Base-by-base conservation (phyloP, 768 basidiomycete genomes). In the Mycena amicta region DNA sequence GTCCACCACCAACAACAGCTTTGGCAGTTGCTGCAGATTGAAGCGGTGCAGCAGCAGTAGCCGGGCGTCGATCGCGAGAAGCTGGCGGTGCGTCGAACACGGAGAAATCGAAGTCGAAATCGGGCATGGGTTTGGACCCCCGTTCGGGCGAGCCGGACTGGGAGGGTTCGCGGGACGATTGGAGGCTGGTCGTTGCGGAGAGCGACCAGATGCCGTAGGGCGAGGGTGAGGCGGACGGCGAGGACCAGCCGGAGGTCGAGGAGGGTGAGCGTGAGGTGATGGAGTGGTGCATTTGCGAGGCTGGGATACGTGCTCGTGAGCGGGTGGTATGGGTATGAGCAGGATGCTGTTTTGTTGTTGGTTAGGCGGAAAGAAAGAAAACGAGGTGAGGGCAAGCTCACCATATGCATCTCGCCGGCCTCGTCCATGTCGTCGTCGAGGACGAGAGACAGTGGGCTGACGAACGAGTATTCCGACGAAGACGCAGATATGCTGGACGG, bases 381-480 rank as follows among this genome's bases (percentile, higher is more conserved):
- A 37, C 33, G 18, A 37, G 33, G n/a, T n/a, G n/a, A n/a, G n/a
- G n/a, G n/a, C n/a, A n/a, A n/a, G n/a, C n/a, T n/a, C n/a, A n/a
- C n/a, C n/a, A n/a, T n/a, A n/a, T n/a, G n/a, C n/a, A n/a, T n/a
- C n/a, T n/a, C n/a, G 4, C 58, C 59, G 40, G 68, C 67, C 40
- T 74, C 73, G 50, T 80, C 78, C 25, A 77, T 74, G 62, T 64
- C 61, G 54, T 68, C 63, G 52, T 50, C 72, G 18, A 74, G 71
- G 57, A 68, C 68, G 57, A 82, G 72, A 33, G 76, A 74, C 25
- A 73, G 74, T 12, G 79, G 76, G 60, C 77, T 75, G 39, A 82
- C 78, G 29, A 80, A 69, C 13, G 75, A 77, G 65, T 80, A 82
- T 61, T 72, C 75, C 8, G 77, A 77, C 62, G 75, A 80, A 50